Evolutionary conservation across 192 early-diverging fungal genomes (phyloP), one percentile per base, ranked within the genome.

Genomic region (Coemansia sp.): DNA sequence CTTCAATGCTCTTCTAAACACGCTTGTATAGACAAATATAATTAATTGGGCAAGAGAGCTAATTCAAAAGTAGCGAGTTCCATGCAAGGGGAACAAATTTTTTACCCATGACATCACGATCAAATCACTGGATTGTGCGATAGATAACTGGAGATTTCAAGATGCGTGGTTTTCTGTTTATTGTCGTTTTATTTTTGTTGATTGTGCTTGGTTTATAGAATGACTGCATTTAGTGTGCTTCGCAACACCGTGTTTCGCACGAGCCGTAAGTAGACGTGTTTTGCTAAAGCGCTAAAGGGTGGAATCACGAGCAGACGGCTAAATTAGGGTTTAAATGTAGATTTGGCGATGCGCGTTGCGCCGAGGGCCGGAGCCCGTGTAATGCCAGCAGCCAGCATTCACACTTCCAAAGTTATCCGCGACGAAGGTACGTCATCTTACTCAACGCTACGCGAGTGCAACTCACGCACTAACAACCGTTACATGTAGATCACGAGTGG

Each of bases 401-500:
- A 78, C 47, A 78, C 75, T 34, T 63, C 75, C 12, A 57, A 60
- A 38, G 22, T 26, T 1, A 49, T 17, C 36, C 42, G 21, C 28
- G 78, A 81, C 34, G 72, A 74, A 49, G 71, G 69, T 66, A 65
- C 8, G 4, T 14, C 7, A 6, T n/a, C 5, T 5, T 21, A 19
- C 20, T 19, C 42, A 44, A 12, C 3, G 15, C 42, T 4, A 44
- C 9, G 15, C 9, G 42, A 12, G 14, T 44, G 44, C 10, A 20
- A 15, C 36, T 10, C 49, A 31, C 6, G 28, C 6, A 31, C 28
- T 31, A 31, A 31, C 28, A 5, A 0, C 23, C 23, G 2, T 25
- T 59, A n/a, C 49, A 42, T 44, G 3, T 71, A 58, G 71, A 74
- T 50, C 66, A 71, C 37, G 69, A 58, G 10, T 62, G 44, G 62